phyloP scores from a whole-genome alignment of 2,329 filamentous ascomycete genomes.

The Alternaria longipes region DNA sequence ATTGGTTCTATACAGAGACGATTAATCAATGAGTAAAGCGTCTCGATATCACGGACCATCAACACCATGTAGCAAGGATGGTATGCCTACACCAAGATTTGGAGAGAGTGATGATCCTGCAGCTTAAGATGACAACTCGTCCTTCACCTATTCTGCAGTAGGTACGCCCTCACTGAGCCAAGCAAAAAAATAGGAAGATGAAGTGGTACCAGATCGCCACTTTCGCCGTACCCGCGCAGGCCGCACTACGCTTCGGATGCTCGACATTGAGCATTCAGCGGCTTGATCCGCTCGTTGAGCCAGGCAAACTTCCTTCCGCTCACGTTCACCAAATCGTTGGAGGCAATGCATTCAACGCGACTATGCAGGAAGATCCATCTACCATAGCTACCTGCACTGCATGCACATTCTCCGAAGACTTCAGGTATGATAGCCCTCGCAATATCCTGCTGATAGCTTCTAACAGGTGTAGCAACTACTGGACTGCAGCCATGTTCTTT shows the following conservation, averaged over 20 bases:
- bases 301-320: slow-evolving; percentile 29
- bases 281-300: slow-evolving; percentile 39
- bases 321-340: slow-evolving; percentile 36
- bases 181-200: slow-evolving; percentile 20
- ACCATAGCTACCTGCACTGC: slow-evolving; percentile 25
- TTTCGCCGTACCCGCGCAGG: slow-evolving; percentile 28
- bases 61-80: slow-evolving; percentile 5
- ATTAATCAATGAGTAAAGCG: slow-evolving; percentile 22
- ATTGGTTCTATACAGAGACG: slow-evolving; percentile 9
- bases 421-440: slow-evolving; percentile 11
- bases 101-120: neutral
- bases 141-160: neutral
- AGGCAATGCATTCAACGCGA: slow-evolving; percentile 33
- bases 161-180: neutral
- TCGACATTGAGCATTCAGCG: slow-evolving; percentile 37
- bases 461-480: slow-evolving; percentile 32
- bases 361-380: slow-evolving; percentile 25
- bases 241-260: slow-evolving; percentile 37
- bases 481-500: slow-evolving; percentile 46
- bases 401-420: slow-evolving; percentile 31
- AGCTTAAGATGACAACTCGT: slow-evolving; percentile 8
- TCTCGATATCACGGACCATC: slow-evolving; percentile 6
- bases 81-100: neutral
- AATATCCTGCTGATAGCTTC: neutral
- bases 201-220: slow-evolving; percentile 28